Conservation (phyloP, 2,329 filamentous ascomycete genomes). For the Amauroascus niger region DNA sequence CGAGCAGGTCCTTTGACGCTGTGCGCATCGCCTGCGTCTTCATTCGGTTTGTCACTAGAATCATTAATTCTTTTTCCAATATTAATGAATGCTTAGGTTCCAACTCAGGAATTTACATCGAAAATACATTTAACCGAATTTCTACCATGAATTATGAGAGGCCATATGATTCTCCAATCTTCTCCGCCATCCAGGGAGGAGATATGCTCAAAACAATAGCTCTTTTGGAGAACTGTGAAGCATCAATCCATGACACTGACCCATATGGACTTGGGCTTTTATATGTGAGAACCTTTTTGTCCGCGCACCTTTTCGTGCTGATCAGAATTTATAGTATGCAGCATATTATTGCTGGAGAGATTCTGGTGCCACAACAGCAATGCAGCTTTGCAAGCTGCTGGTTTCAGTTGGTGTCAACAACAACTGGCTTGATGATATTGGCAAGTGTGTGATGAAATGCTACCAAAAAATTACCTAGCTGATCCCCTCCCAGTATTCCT, state of each 20-base stretch:
- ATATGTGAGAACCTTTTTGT: not conserved
- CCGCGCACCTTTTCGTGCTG: not conserved
- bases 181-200: not conserved
- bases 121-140: not conserved
- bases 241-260: not conserved
- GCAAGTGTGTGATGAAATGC: constrained; percentile 1
- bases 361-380: not conserved
- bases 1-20: not conserved
- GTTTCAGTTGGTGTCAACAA: not conserved
- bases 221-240: not conserved
- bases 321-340: not conserved
- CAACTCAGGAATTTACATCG: not conserved
- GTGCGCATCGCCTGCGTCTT: no score
- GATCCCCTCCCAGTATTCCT: not conserved
- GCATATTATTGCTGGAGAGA: not conserved
- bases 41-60: not conserved
- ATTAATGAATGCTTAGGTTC: not conserved
- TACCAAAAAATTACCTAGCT: not conserved
- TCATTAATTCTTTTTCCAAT: not conserved
- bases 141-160: not conserved
- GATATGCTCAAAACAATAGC: not conserved
- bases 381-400: not conserved
- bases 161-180: not conserved
- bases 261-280: not conserved
- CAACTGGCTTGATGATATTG: constrained; percentile 12